Evolutionary conservation across 768 basidiomycete genomes (phyloP), one percentile per base, ranked within the genome.

Genomic region (Suillus hirtellus): DNA sequence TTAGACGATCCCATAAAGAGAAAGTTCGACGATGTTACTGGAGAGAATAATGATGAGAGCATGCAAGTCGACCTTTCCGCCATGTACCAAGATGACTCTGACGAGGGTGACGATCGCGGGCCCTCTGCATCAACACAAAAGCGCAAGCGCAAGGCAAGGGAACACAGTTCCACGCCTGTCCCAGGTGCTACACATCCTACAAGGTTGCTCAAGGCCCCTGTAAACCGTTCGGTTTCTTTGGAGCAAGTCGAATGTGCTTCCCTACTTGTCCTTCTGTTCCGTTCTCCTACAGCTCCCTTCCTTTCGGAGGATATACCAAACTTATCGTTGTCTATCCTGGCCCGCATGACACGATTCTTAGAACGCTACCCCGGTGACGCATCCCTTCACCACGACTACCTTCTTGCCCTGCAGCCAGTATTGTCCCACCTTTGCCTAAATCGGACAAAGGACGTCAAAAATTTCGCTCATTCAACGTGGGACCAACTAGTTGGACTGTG

Each of bases 401-500:
- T 99, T 24, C 75, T 79, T 7, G 83, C 87, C 4, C 73, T 96
- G 47, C 88, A 89, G 61, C 80, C 87, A 2, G 81, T 88, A 1
- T 83, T 99, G 9, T 83, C 81, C 3, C 88, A 92, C 61, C 75
- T 95, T n/a, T 85, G 93, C 2, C 76, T 96, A 61, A 99, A 99
- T 72, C 82, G 78, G 63, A 85, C 82, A 47, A 70, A 79, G 9
- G 81, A 83, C 2, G 84, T 93, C 43, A 80, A 82, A 9, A 73
- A 73, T 19, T 89, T 93, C 66, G 90, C 92, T 0, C 75, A 78
- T 5, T 75, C 76, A 35, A 77, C 88, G 1, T 93, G 95, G 87
- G 76, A 85, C 53, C 73, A 74, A 2, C 70, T 98, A 6, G 79
- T 95, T 3, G 76, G 76, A 2, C 75, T 96, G 31, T 97, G 94